These are phyloP conservation scores for Vanilla planifolia DNA, from an alignment of 106 monocot species.

Conservation along the genomic window DNA sequence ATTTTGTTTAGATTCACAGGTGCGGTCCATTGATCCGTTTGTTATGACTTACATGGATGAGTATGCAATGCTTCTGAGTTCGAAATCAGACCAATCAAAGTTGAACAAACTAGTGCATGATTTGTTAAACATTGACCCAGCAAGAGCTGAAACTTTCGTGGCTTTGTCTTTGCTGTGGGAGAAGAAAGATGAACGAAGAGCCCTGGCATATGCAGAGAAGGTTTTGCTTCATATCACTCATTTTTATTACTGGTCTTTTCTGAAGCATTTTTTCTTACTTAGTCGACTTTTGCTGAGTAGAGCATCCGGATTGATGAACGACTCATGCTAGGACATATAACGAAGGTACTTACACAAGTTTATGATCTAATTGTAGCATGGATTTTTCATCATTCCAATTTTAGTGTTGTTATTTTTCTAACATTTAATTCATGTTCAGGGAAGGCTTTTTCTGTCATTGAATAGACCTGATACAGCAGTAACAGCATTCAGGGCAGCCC, in stretches of 20 bases:
- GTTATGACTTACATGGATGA: conserved; percentile 97
- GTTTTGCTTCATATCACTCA: conserved; percentile 19
- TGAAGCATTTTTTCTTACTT: conserved; percentile 4
- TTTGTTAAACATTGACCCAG: conserved; percentile 77
- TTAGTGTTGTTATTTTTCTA: background rate
- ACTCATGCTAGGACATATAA: conserved; percentile 80
- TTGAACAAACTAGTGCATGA: conserved; percentile 93
- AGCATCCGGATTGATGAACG: conserved; percentile 87
- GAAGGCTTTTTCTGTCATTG: conserved; percentile 63
- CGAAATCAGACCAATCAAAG: conserved; percentile 66
- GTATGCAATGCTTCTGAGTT: conserved; percentile 95
- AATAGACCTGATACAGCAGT: conserved; percentile 83
- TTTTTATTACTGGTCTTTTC: conserved; percentile 4
- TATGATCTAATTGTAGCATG: background rate
- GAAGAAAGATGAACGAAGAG: conserved; percentile 84
- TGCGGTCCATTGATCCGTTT: conserved; percentile 83
- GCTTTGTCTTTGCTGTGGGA: conserved; percentile 87
- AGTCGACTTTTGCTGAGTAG: conserved; percentile 33
- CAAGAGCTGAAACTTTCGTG: conserved; percentile 79
- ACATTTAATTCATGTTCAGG: conserved; percentile 31
- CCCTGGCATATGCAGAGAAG: conserved; percentile 93
- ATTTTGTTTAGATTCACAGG: conserved; percentile 34
- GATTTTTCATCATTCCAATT: background rate
- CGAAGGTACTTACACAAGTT: conserved; percentile 52
- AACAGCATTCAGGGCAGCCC: conserved; percentile 82